A percentile compares a stretch with the other conserved stretches of the same genome.
phyloP scores from a whole-genome alignment of 2,329 filamentous ascomycete species.

The Tolypocladium tropicale region DNA sequence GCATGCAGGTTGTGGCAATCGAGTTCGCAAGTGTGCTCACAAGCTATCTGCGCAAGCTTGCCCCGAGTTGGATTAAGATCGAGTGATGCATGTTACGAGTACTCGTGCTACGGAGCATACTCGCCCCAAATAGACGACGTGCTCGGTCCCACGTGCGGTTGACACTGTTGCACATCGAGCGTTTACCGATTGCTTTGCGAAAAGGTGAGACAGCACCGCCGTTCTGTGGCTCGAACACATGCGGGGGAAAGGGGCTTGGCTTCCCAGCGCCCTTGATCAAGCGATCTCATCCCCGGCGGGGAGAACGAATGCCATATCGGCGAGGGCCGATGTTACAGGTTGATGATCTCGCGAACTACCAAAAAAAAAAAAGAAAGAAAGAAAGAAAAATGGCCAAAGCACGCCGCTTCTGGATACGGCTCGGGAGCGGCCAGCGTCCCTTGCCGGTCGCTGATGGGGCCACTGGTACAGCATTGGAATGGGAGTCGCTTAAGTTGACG shows the following conservation, averaged over 20 bases:
- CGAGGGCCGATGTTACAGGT: neutral
- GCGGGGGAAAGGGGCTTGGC: neutral
- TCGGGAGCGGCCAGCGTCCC: neutral
- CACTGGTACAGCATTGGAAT: no score
- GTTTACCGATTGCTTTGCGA: neutral
- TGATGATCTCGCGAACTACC: no score
- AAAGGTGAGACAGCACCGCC: neutral
- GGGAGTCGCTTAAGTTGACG: no score
- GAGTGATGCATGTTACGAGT: neutral
- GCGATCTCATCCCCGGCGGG: no score
- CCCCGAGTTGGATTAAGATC: neutral
- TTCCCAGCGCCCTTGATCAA: no score
- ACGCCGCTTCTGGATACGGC: neutral
- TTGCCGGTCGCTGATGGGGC: neutral
- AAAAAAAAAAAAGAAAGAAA: no score
- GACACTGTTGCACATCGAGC: neutral
- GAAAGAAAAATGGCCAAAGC: no score
- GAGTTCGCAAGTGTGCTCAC: neutral
- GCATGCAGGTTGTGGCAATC: neutral
- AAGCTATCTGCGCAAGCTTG: neutral
- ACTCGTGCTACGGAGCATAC: neutral
- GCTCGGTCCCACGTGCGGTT: neutral
- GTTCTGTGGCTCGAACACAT: neutral
- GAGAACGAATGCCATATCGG: neutral
- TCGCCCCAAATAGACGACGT: neutral